Base-by-base conservation (phyloP, 169 alveolate species). In the Cryptosporidium muris region DNA sequence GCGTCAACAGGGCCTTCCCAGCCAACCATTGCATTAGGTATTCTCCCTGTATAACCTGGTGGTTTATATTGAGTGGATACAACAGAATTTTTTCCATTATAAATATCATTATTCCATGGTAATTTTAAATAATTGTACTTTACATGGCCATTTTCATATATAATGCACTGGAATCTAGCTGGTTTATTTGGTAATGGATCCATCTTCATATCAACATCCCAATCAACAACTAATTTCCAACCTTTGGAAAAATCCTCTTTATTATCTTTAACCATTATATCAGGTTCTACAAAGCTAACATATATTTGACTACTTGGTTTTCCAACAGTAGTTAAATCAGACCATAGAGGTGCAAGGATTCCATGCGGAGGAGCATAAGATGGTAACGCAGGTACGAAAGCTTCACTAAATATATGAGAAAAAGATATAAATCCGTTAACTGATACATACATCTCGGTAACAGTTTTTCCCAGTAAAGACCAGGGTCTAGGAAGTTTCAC, bases 361-460 rank as follows among this genome's bases (percentile, higher is more conserved):
- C 85, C 85, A 42, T 74, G 85, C 14, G 85, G 85, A 58, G 85
- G 85, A 34, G 85, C 85, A 60, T 74, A 74, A 2, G 85, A 74
- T 3, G 85, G 85, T 16, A 74, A 49, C 2, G 85, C 85, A 5
- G 85, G 85, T 3, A 74, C 68, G 34, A 74, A 74, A 4, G 85
- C 85, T 34, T 74, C 85, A 43, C 85, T 74, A 11, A 58, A 74
- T 14, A 74, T 74, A 6, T 66, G 85, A 74, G 74, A 58, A 12
- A 74, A 74, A 2, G 85, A 74, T 7, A 74, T 60, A 40, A 74
- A 74, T 12, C 85, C 85, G 16, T 74, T 74, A 1, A 74, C 85
- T 7, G 85, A 74, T n/a, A 74, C 68, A 37, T 58, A 74, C 3
- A 74, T 60, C 62, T 74, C 74, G 49, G 25, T 40, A 14, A 74